Evolutionary conservation across 805 yeast genomes (phyloP), one percentile per base, ranked within the genome.

Genomic region (Kazachstania viticola): DNA sequence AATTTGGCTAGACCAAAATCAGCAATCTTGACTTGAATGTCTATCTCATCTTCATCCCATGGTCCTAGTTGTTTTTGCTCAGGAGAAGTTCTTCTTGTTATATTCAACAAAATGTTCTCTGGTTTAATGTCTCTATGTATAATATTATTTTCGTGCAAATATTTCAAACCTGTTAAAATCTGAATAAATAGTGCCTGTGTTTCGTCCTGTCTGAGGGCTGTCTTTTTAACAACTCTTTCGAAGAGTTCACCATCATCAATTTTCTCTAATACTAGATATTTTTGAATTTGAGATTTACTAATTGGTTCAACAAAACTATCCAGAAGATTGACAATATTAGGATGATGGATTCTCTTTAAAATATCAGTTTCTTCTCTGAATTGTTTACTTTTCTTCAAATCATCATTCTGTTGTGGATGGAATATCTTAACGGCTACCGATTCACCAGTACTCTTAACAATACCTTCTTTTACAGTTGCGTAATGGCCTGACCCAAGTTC

Each of bases 121-220:
- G 91, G 91, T 52, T 80, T 80, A 42, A 80, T 66, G 53, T 80
- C 91, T 42, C 84, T 65, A 49, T 80, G 91, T 34, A 79, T 79
- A 32, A 80, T 77, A 43, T 76, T 81, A 36, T 65, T 54, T 30
- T 69, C 73, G 53, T 80, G 93, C 29, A 82, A 59, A 48, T 68
- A 78, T 37, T 72, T 66, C 27, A 80, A 56, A 1, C 88, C 91
- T 36, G 67, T 59, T 9, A 76, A 60, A 17, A 80, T 65, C 45
- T 80, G 91, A 44, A 67, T 72, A 44, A 74, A 74, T 2, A 80
- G 57, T 0, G 71, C 71, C 34, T 64, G 69, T 0, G 85, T 68
- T 47, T 80, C 88, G 29, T 65, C 63, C 45, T 75, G 76, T 22
- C 75, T 49, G 14, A 80, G 54, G 38, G 65, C 69, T 35, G 73